Evolutionary conservation across 345 rosid genomes (phyloP).

Genomic region (Passiflora organensis): DNA sequence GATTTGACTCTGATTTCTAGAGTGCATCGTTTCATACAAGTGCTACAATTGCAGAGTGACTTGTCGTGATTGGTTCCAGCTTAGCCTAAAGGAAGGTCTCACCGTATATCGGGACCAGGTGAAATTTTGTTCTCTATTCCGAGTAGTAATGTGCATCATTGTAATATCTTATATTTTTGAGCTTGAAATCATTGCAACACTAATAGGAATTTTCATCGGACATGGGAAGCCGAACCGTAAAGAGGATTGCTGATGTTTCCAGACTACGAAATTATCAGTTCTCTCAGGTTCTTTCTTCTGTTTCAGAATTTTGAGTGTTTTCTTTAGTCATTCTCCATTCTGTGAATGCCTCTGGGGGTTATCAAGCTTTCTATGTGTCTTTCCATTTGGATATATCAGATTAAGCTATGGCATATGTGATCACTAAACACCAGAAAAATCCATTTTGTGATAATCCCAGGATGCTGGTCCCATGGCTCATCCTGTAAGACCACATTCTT

Average conservation of each 20-base stretch:
- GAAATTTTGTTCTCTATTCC: constrained; percentile 10
- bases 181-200: background rate
- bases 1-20: no score
- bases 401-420: background rate
- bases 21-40: background rate
- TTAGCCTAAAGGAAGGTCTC: constrained; percentile 98
- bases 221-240: constrained; percentile 97
- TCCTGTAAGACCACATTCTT: constrained; percentile 97
- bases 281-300: constrained; percentile 64
- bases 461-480: constrained; percentile 99
- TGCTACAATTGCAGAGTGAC: constrained; percentile 65
- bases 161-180: background rate
- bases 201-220: constrained; percentile 95
- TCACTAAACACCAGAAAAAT: constrained; percentile 2
- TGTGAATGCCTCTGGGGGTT: background rate
- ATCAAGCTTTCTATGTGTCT: background rate
- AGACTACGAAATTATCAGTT: constrained; percentile 79
- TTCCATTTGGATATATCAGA: background rate
- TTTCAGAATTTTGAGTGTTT: background rate
- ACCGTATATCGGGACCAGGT: constrained; percentile 98
- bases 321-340: background rate
- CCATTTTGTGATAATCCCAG: constrained; percentile 31
- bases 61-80: constrained; percentile 99
- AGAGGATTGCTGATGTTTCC: constrained; percentile 94
- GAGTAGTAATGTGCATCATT: background rate